Evolutionary conservation across 805 yeast species (phyloP).

Genomic region (Yarrowia sp.): DNA sequence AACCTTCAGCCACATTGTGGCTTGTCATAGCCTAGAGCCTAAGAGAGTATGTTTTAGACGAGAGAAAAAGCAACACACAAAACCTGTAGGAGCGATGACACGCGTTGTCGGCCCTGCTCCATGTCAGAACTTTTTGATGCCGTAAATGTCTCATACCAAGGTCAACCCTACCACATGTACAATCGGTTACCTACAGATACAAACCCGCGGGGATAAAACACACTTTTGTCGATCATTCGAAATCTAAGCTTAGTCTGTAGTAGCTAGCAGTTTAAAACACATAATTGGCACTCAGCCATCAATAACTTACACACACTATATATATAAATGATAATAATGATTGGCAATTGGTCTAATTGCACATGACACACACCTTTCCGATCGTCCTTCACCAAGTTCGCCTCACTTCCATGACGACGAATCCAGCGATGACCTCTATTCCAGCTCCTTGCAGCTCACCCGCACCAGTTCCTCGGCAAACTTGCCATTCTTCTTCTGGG

Average conservation of each 20-base stretch:
- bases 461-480: constrained; percentile 35
- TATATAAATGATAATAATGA: background rate
- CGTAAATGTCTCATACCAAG: background rate
- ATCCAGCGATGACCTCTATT: background rate
- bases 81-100: background rate
- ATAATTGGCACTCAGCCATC: constrained; percentile 4
- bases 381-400: too few relatives aligned
- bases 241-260: background rate
- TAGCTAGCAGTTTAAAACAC: background rate
- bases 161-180: background rate
- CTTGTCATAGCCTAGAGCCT: background rate
- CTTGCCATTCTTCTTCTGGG: constrained; percentile 32
- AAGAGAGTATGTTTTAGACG: background rate
- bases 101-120: background rate
- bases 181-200: background rate
- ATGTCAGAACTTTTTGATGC: background rate
- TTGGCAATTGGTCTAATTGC: background rate
- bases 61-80: background rate
- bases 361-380: constrained; percentile 1
- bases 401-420: background rate
- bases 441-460: constrained; percentile 32
- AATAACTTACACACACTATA: constrained; percentile 21
- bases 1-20: background rate
- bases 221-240: background rate
- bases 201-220: background rate